Evolutionary conservation across 1,284 basidiomycete species (phyloP).

Genomic region (Pisolithus thermaeus): DNA sequence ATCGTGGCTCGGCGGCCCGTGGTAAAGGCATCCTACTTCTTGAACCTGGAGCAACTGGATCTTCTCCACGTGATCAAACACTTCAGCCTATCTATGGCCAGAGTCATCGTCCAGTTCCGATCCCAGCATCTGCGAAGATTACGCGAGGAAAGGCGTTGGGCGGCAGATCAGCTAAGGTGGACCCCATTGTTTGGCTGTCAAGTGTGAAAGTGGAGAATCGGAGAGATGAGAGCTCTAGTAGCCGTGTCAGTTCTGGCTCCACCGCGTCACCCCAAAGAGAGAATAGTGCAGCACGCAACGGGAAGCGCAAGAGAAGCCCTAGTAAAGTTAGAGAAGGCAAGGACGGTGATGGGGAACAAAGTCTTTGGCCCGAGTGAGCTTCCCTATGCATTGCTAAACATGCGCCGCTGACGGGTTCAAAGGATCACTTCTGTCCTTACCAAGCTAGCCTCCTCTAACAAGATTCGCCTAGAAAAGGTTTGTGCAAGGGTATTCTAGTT

Average conservation of each 20-base stretch:
- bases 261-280: conserved; percentile 22
- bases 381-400: neutral
- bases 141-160: conserved; percentile 57
- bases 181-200: conserved; percentile 64
- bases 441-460: conserved; percentile 56
- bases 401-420: conserved; percentile 8
- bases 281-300: conserved; percentile 13
- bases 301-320: conserved; percentile 35
- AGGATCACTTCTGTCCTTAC: conserved; percentile 77
- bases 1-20: conserved; percentile 32
- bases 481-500: neutral
- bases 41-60: conserved; percentile 11
- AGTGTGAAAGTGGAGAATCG: conserved; percentile 56
- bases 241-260: conserved; percentile 38
- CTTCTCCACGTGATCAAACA: conserved; percentile 13
- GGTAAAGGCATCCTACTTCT: conserved; percentile 25
- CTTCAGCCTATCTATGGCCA: conserved; percentile 6
- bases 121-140: conserved; percentile 30
- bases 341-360: conserved; percentile 41
- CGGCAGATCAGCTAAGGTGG: conserved; percentile 50
- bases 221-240: conserved; percentile 48
- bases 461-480: conserved; percentile 84
- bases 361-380: conserved; percentile 75
- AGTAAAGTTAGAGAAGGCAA: conserved; percentile 41
- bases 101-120: conserved; percentile 17